Evolutionary conservation across 163 green algal genomes (phyloP).

Genomic region (Chlorella variabilis): DNA sequence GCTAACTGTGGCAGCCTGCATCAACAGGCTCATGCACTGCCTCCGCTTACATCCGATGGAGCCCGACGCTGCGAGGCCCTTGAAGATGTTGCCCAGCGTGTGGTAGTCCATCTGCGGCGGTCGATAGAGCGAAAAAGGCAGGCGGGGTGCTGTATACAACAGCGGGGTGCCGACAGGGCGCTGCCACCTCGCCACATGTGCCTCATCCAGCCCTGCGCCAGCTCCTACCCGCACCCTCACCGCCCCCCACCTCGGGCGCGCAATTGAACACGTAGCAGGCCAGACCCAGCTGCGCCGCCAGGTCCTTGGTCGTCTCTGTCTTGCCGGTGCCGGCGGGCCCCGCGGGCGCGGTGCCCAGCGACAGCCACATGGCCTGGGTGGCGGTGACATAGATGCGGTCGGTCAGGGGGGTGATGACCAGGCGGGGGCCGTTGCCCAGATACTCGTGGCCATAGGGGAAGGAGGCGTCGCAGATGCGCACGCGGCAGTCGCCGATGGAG

Average conservation of each 20-base stretch:
- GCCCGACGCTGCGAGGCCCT: conserved; percentile 85
- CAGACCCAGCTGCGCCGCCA: conserved; percentile 88
- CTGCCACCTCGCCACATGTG: not conserved
- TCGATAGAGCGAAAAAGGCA: not conserved
- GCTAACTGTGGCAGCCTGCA: too few relatives aligned
- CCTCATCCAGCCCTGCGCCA: not conserved
- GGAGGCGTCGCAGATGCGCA: conserved; percentile 80
- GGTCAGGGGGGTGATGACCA: conserved; percentile 84
- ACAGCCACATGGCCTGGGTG: conserved; percentile 87
- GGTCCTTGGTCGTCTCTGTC: conserved; percentile 92
- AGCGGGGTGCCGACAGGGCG: not conserved
- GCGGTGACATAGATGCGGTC: conserved; percentile 93
- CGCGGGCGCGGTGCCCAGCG: conserved; percentile 81
- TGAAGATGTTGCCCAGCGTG: conserved; percentile 93
- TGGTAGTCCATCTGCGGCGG: conserved; percentile 88
- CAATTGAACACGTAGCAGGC: conserved; percentile 94
- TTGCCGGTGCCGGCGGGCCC: conserved; percentile 82
- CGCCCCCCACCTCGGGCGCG: conserved; percentile 43
- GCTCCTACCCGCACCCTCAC: too few relatives aligned
- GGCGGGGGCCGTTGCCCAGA: conserved; percentile 52
- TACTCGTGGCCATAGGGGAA: conserved; percentile 84
- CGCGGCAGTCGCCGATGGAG: conserved; percentile 74
- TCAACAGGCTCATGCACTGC: too few relatives aligned
- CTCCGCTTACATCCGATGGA: conserved; percentile 89
- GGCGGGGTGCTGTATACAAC: not conserved